Conservation (phyloP, 1,284 basidiomycete genomes). For the Sphaerobolus stellatus region DNA sequence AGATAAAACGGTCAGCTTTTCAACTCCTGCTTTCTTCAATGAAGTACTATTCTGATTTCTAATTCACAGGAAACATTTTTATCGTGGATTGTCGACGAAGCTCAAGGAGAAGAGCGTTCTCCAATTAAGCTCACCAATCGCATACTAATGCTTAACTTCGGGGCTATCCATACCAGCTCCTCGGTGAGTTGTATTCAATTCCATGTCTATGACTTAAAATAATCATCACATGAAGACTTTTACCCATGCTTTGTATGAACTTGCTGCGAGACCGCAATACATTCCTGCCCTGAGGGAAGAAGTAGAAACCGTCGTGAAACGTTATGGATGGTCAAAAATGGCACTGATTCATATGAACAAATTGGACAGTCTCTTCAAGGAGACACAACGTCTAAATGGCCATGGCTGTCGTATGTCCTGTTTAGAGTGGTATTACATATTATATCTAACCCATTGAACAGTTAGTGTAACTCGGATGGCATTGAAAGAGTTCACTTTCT, state of each 20-base stretch:
- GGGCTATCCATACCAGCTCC: slow-evolving; percentile 41
- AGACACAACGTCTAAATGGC: slow-evolving; percentile 36
- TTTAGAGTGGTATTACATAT: not conserved
- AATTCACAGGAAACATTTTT: slow-evolving; percentile 32
- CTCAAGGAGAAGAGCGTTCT: slow-evolving; percentile 30
- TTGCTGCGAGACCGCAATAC: slow-evolving; percentile 23
- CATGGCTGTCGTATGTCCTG: slow-evolving; percentile 13
- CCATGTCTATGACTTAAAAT: not conserved
- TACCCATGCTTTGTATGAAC: slow-evolving; percentile 33
- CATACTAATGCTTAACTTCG: slow-evolving; percentile 45
- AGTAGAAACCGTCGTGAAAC: slow-evolving; percentile 22
- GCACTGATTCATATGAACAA: slow-evolving; percentile 34
- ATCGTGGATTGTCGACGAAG: slow-evolving; percentile 45
- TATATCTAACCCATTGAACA: slow-evolving; percentile 8
- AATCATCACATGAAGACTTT: slow-evolving; percentile 17
- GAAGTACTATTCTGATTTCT: not conserved
- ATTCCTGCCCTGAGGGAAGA: slow-evolving; percentile 8
- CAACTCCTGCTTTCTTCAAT: not conserved
- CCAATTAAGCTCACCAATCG: slow-evolving; percentile 35
- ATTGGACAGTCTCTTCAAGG: slow-evolving; percentile 44
- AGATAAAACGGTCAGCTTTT: slow-evolving; percentile 24
- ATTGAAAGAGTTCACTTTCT: slow-evolving; percentile 38
- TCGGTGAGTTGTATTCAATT: slow-evolving; percentile 24
- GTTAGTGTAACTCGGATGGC: slow-evolving; percentile 20
- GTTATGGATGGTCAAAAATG: slow-evolving; percentile 38